These are phyloP conservation scores for Tremella mesenterica DNA, from an alignment of 768 basidiomycete genomes.

Conservation along the genomic window DNA sequence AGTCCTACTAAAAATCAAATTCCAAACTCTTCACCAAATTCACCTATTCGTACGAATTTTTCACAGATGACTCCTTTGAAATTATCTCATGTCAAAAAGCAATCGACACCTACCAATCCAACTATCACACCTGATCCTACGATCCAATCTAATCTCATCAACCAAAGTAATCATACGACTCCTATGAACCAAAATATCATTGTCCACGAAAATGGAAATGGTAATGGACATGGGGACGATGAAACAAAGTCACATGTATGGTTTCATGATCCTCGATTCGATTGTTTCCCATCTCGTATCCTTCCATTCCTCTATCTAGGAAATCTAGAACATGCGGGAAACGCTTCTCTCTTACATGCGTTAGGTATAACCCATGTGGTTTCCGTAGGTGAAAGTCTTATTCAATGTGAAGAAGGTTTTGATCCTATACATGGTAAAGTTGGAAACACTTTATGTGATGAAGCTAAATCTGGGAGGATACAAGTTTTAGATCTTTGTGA, in stretches of 20 bases:
- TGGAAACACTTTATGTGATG: conserved; percentile 20
- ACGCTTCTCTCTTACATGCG: conserved; percentile 91
- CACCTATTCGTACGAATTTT: too few relatives aligned
- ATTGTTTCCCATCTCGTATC: conserved; percentile 91
- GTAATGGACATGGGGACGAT: conserved; percentile 13
- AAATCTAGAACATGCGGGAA: conserved; percentile 85
- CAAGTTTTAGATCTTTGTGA: conserved; percentile 39
- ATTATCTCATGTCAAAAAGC: neutral
- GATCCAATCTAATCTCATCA: too few relatives aligned
- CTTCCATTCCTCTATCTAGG: conserved; percentile 89
- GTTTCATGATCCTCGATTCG: conserved; percentile 88
- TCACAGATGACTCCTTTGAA: conserved; percentile 3
- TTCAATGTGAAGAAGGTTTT: conserved; percentile 58
- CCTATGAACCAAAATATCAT: too few relatives aligned
- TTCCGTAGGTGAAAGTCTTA: conserved; percentile 88
- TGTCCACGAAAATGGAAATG: conserved; percentile 13
- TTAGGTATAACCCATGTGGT: conserved; percentile 96
- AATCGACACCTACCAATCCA: too few relatives aligned
- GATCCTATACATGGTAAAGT: conserved; percentile 41
- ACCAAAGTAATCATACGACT: too few relatives aligned
- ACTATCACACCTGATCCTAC: too few relatives aligned
- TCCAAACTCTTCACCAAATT: too few relatives aligned
- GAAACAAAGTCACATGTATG: conserved; percentile 55
- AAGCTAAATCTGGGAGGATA: conserved; percentile 17
- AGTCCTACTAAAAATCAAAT: too few relatives aligned